A percentile compares a stretch with the other conserved stretches of the same genome.
These are phyloP conservation scores for Yarrowia keelungensis DNA, from an alignment of 805 yeast species.

Conservation along the genomic window DNA sequence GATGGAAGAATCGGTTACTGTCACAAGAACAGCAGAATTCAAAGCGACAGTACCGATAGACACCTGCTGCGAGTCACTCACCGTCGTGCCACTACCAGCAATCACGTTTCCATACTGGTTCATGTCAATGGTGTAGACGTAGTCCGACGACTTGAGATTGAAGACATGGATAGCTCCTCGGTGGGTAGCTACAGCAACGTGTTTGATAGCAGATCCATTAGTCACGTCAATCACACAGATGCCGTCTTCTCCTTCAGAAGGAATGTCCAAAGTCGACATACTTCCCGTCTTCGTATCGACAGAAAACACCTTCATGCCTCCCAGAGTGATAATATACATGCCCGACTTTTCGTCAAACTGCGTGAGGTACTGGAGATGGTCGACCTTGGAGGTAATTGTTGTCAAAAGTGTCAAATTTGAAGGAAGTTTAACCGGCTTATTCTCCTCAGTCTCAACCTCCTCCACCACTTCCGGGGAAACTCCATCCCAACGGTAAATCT, in stretches of 20 bases:
- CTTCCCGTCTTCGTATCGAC: conserved; percentile 4
- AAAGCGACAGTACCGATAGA: conserved; percentile 23
- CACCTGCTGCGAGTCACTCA: conserved; percentile 26
- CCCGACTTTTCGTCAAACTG: conserved; percentile 33
- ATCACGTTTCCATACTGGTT: conserved; percentile 38
- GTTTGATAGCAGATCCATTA: conserved; percentile 6
- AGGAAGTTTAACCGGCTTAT: background rate
- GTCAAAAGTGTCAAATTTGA: background rate
- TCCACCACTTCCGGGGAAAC: background rate
- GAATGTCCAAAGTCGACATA: background rate
- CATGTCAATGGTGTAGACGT: conserved; percentile 25
- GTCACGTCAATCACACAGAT: conserved; percentile 23
- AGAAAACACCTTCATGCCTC: conserved; percentile 25
- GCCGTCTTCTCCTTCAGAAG: conserved; percentile 20
- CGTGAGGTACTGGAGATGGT: conserved; percentile 27
- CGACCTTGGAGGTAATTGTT: conserved; percentile 6
- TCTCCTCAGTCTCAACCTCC: background rate
- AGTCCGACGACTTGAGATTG: conserved; percentile 10
- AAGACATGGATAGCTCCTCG: conserved; percentile 28
- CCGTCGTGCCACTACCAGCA: conserved; percentile 31
- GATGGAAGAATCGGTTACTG: conserved; percentile 30
- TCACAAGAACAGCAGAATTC: conserved; percentile 28
- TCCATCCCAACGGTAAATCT: conserved; percentile 32
- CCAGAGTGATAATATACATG: conserved; percentile 19
- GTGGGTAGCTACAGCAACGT: conserved; percentile 26